phyloP scores from a whole-genome alignment of 805 yeast species.

The Candida ponderosae region DNA sequence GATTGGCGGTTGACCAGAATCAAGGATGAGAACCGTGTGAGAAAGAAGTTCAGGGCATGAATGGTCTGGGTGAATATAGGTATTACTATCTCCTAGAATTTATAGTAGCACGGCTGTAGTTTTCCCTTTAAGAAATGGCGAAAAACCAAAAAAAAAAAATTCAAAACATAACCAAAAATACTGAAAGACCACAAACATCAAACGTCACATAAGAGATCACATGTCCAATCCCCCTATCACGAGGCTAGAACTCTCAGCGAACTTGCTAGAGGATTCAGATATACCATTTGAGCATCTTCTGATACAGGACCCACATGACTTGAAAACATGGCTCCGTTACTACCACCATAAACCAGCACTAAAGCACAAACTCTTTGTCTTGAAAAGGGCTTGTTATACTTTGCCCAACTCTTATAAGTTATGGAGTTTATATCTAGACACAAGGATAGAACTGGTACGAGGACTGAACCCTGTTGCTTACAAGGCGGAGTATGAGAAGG shows the following conservation, averaged over 20 bases:
- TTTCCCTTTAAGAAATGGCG: too few species aligned
- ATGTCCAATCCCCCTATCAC: not conserved
- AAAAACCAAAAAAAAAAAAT: too few species aligned
- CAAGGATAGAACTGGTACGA: constrained; percentile 26
- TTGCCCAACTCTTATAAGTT: constrained; percentile 41
- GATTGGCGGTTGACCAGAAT: constrained; percentile 56
- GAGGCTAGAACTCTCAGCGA: not conserved
- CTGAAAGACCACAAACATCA: too few species aligned
- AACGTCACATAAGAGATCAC: not conserved
- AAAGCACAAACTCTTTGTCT: constrained; percentile 31
- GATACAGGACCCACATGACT: constrained; percentile 25
- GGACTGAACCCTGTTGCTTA: constrained; percentile 22
- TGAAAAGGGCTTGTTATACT: constrained; percentile 41
- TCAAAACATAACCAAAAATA: too few species aligned
- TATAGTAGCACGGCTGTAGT: too few species aligned
- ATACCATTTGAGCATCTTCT: constrained; percentile 40
- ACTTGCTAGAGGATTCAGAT: constrained; percentile 19
- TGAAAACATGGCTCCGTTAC: constrained; percentile 31
- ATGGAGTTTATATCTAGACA: constrained; percentile 44
- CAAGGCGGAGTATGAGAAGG: constrained; percentile 23
- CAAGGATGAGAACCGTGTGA: constrained; percentile 29
- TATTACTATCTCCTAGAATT: not conserved
- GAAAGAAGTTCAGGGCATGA: constrained; percentile 14
- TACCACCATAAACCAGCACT: constrained; percentile 24
- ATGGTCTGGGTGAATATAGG: too few species aligned